A percentile compares a stretch with the other conserved stretches of the same genome.
phyloP scores from a whole-genome alignment of 2,329 filamentous ascomycete genomes.

The Penicillium palitans region DNA sequence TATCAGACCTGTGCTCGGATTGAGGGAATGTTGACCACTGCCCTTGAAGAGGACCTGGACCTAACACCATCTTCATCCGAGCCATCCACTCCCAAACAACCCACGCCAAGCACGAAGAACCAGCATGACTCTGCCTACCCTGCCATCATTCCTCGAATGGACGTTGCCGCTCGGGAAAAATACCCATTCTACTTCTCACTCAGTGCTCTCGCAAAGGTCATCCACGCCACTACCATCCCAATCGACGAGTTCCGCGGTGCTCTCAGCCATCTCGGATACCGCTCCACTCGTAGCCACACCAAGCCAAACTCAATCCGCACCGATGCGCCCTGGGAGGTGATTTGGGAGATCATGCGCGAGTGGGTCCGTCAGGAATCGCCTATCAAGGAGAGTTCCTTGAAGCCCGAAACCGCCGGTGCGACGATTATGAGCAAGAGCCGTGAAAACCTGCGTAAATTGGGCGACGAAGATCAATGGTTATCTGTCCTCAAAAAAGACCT shows the following conservation, averaged over 20 bases:
- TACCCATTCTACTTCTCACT: slow-evolving; percentile 87
- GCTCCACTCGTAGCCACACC: slow-evolving; percentile 81
- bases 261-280: slow-evolving; percentile 75
- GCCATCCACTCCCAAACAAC: background rate
- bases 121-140: slow-evolving; percentile 17
- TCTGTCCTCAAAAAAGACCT: slow-evolving; percentile 40
- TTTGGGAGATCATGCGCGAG: slow-evolving; percentile 93
- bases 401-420: slow-evolving; percentile 68
- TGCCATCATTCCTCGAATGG: slow-evolving; percentile 49
- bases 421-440: slow-evolving; percentile 60
- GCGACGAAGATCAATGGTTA: slow-evolving; percentile 35
- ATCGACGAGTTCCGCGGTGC: slow-evolving; percentile 79
- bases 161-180: slow-evolving; percentile 66
- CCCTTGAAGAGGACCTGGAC: slow-evolving; percentile 69
- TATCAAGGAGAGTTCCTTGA: slow-evolving; percentile 70
- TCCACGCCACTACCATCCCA: slow-evolving; percentile 79
- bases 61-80: slow-evolving; percentile 21
- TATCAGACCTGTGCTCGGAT: slow-evolving; percentile 82
- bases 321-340: slow-evolving; percentile 81
- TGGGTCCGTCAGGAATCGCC: slow-evolving; percentile 82
- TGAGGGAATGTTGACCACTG: slow-evolving; percentile 87
- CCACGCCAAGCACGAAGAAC: background rate
- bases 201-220: slow-evolving; percentile 68
- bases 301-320: slow-evolving; percentile 90
- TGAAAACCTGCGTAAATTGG: slow-evolving; percentile 33